These are phyloP conservation scores for Bryopsis sp. DNA, from an alignment of 139 green algal species.

Conservation along the genomic window DNA sequence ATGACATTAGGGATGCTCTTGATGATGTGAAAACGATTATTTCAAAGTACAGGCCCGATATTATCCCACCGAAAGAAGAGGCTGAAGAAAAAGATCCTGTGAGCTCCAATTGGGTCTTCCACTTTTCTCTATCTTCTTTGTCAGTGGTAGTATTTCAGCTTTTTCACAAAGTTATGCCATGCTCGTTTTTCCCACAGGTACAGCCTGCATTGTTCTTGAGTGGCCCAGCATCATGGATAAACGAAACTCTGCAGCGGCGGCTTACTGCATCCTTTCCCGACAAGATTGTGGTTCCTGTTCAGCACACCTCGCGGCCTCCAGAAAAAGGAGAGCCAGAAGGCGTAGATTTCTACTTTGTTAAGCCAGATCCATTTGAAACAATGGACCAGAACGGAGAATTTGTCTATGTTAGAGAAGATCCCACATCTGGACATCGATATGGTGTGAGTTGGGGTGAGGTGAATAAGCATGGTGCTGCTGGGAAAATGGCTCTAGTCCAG, in stretches of 20 bases:
- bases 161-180: too few relatives aligned
- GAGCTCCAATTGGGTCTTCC: background rate
- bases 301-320: conserved; percentile 25
- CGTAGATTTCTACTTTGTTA: conserved; percentile 26
- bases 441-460: background rate
- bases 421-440: background rate
- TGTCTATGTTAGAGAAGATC: conserved; percentile 11
- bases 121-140: background rate
- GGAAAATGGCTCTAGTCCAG: background rate
- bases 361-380: conserved; percentile 24
- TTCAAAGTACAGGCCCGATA: conserved; percentile 37
- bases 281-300: conserved; percentile 33
- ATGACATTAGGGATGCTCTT: conserved; percentile 30
- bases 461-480: background rate
- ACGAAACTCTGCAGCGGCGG: background rate
- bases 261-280: conserved; percentile 21
- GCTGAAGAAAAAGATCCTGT: background rate
- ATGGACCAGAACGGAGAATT: conserved; percentile 24
- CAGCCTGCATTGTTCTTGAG: too few relatives aligned
- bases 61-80: conserved; percentile 36
- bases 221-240: too few relatives aligned
- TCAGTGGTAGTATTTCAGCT: too few relatives aligned
- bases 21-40: conserved; percentile 39
- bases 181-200: too few relatives aligned
- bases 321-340: conserved; percentile 31